Evolutionary conservation across 139 green algal genomes (phyloP), one percentile per base, ranked within the genome.

Genomic region (Chlamydomonas sp.): DNA sequence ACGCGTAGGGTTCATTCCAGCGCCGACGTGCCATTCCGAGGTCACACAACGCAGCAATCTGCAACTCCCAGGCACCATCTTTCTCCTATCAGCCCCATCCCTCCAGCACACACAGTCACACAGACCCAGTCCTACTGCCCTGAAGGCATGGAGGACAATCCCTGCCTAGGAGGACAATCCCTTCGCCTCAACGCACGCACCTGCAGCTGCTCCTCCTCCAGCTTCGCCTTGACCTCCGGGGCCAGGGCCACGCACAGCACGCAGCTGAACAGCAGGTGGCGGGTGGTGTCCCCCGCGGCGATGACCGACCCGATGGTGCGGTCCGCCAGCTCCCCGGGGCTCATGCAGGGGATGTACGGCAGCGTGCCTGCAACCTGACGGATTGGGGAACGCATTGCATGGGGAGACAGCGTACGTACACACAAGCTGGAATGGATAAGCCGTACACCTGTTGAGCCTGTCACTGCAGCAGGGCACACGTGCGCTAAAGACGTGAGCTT

Each of bases 191-290:
- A 49, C 31, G 31, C 31, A 49, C 77, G 59, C 79, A 84, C 79
- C 79, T 84, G 10, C 12, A 10, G 64, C 66, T 84, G 79, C 79
- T 84, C 79, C 63, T 84, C 64, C 79, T 76, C 63, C 79, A 84
- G 64, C 49, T 31, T 10, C 64, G n/a, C 63, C 10, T 64, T 7
- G 64, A 76, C 79, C 2, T 57, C 79, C 31, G 31, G 49, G 14
- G n/a, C n/a, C 79, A 75, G 64, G 60, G 79, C 79, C 49, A 57
- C 58, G 1, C 31, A 31, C 3, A 57, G 8, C 9, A 84, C 16
- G 31, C 49, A 14, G 5, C 49, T 16, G 31, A 84, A 76, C 64
- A 76, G 76, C 12, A 84, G 63, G 79, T 84, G 79, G 31, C 64
- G 64, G 12, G 64, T 66, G n/a, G 79, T 84, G 8, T 84, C 79